Base-by-base conservation (phyloP, 805 yeast species). In the Grigorovia jiainica region DNA sequence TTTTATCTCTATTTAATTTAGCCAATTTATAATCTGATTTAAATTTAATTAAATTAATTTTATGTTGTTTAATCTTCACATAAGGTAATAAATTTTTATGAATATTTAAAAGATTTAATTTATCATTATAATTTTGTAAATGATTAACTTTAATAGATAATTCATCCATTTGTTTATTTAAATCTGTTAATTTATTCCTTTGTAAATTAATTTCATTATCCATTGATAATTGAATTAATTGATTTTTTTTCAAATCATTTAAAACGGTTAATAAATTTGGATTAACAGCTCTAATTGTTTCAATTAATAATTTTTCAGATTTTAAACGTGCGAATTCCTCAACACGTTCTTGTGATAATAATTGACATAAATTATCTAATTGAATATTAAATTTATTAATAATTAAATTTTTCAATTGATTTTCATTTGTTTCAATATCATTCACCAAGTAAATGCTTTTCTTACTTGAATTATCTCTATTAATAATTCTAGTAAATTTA, bases 341-440 rank as follows among this genome's bases (percentile, higher is more conserved):
- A 6, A 92, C 97, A 45, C 94, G 71, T 53, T 90, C 97, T 58
- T 92, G 99, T 0, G 98, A 95, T 42, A 92, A 66, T 55, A 92
- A 92, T 57, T 90, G 97, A 55, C 97, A 89, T 39, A 90, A 68
- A 57, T 90, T 92, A 57, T 87, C 94, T 43, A 92, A 68, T 55
- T 92, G 97, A 45, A 92, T 82, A 54, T 83, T 83, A 47, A 78
- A 71, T 2, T 55, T 54, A 17, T 62, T 57, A 17, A 33, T 33
- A 21, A 82, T 65, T 0, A 71, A 33, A 3, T 61, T 60, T 43
- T 67, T 72, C 4, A 87, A 71, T 5, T 55, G 56, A 10, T 51
- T 47, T 44, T 79, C 86, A 3, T 64, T 61, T 0, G 66, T 53
- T 1, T 53, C 44, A 16, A 43, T 46, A 10, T 62, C 66, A 52